Percentiles rank a stretch among this genome's conserved stretches.
Conservation (phyloP, 2,329 filamentous ascomycete species). For the Aspergillus niger region DNA sequence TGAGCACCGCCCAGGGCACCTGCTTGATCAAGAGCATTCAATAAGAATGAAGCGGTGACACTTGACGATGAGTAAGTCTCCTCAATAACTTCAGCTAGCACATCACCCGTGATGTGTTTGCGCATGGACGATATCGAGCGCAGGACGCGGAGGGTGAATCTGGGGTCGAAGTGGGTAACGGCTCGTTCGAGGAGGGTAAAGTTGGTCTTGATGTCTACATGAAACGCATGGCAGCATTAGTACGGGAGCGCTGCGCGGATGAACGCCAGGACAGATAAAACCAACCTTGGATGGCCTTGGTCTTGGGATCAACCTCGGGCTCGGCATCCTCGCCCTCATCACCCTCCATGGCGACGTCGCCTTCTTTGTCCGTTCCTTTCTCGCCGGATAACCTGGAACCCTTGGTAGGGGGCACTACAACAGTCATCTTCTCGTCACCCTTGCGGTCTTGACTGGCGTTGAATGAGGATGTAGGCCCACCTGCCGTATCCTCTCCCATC, state of each 20-base stretch:
- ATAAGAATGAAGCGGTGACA: slow-evolving; percentile 67
- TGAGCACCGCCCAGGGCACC: slow-evolving; percentile 63
- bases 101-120: slow-evolving; percentile 81
- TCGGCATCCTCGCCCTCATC: slow-evolving; percentile 47
- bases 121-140: slow-evolving; percentile 94
- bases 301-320: slow-evolving; percentile 47
- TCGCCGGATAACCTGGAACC: slow-evolving; percentile 60
- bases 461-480: slow-evolving; percentile 52
- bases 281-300: slow-evolving; percentile 53
- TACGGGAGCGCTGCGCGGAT: slow-evolving; percentile 4
- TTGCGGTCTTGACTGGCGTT: slow-evolving; percentile 69
- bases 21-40: slow-evolving; percentile 69
- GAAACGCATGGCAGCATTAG: slow-evolving; percentile 1
- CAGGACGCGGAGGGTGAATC: slow-evolving; percentile 91
- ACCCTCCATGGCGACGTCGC: slow-evolving; percentile 71
- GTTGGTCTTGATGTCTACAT: slow-evolving; percentile 88
- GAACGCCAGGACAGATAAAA: neutral
- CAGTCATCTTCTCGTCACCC: slow-evolving; percentile 76
- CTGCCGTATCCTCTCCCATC: slow-evolving; percentile 65
- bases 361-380: slow-evolving; percentile 63
- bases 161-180: slow-evolving; percentile 87
- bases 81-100: slow-evolving; percentile 76
- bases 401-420: slow-evolving; percentile 75
- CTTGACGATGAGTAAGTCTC: slow-evolving; percentile 75
- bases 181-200: slow-evolving; percentile 89